These are phyloP conservation scores for Dothidotthia symphoricarpi DNA, from an alignment of 2,329 filamentous ascomycete species.

Conservation along the genomic window DNA sequence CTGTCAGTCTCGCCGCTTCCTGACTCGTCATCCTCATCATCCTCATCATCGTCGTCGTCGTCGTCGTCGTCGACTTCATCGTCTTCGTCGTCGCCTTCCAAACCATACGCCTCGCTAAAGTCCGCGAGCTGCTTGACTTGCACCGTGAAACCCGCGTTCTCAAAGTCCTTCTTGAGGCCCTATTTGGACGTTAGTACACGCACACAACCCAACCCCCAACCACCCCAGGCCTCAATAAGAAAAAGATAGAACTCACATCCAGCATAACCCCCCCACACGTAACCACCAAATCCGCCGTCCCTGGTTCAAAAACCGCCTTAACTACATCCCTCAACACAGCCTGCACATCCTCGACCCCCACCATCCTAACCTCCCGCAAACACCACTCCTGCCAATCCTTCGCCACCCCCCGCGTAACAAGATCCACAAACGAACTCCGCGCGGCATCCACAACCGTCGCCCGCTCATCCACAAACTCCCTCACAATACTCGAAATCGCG, in stretches of 20 bases:
- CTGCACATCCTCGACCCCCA: constrained; percentile 74
- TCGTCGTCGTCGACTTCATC: constrained; percentile 61
- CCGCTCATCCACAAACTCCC: constrained; percentile 83
- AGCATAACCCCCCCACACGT: constrained; percentile 84
- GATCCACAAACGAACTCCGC: constrained; percentile 75
- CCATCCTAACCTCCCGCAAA: constrained; percentile 71
- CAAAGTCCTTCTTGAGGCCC: constrained; percentile 74
- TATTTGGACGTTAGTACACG: constrained; percentile 45
- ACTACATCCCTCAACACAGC: constrained; percentile 71
- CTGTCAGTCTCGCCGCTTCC: constrained; percentile 43
- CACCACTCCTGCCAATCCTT: constrained; percentile 76
- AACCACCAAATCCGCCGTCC: constrained; percentile 79
- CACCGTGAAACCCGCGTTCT: constrained; percentile 73
- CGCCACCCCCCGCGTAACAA: constrained; percentile 73
- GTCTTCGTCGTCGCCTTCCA: constrained; percentile 62
- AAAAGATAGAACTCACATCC: constrained; percentile 75
- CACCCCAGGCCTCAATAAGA: too few species aligned
- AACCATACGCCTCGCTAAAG: constrained; percentile 88
- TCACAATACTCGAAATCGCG: constrained; percentile 85
- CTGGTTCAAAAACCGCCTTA: constrained; percentile 74
- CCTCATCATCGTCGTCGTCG: constrained; percentile 54
- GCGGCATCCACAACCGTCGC: constrained; percentile 80
- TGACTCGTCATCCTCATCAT: constrained; percentile 58
- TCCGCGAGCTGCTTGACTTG: constrained; percentile 70
- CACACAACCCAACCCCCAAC: too few species aligned